Percentiles rank a stretch among this genome's conserved stretches.
Conservation (phyloP, 345 rosid species). For the Eutrema japonicum region DNA sequence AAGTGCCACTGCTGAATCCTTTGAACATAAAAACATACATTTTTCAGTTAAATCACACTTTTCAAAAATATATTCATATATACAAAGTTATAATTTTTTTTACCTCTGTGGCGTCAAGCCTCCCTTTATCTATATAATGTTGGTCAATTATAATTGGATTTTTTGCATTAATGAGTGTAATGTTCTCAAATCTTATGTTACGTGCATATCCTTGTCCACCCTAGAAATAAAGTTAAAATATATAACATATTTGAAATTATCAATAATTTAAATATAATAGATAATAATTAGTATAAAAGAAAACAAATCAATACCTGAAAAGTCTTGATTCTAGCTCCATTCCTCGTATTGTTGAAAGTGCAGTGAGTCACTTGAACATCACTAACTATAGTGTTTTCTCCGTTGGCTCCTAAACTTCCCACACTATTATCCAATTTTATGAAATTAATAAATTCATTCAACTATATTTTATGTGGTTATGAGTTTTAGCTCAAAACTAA, state of each 20-base stretch:
- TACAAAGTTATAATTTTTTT: neutral
- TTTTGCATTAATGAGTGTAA: conserved; percentile 32
- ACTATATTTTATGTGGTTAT: too few relatives aligned
- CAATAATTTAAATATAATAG: neutral
- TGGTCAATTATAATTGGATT: conserved; percentile 43
- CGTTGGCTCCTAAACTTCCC: conserved; percentile 37
- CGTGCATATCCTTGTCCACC: conserved; percentile 41
- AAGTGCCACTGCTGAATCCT: conserved; percentile 37
- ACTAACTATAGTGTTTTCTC: conserved; percentile 22
- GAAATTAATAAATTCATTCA: neutral
- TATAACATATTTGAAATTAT: neutral
- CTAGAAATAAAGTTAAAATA: neutral
- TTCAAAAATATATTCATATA: neutral
- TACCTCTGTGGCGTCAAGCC: neutral
- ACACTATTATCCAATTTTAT: conserved; percentile 23
- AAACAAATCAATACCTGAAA: conserved; percentile 21
- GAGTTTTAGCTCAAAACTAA: too few relatives aligned
- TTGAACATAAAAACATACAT: neutral
- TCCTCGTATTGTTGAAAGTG: conserved; percentile 29
- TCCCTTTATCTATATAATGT: conserved; percentile 25
- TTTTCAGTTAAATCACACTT: neutral
- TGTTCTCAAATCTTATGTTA: conserved; percentile 30
- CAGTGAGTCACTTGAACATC: conserved; percentile 31
- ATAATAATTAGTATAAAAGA: neutral
- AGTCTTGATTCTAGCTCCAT: conserved; percentile 46